Evolutionary conservation across 2,329 filamentous ascomycete species (phyloP).

Genomic region (Colletotrichum cordylinicola): DNA sequence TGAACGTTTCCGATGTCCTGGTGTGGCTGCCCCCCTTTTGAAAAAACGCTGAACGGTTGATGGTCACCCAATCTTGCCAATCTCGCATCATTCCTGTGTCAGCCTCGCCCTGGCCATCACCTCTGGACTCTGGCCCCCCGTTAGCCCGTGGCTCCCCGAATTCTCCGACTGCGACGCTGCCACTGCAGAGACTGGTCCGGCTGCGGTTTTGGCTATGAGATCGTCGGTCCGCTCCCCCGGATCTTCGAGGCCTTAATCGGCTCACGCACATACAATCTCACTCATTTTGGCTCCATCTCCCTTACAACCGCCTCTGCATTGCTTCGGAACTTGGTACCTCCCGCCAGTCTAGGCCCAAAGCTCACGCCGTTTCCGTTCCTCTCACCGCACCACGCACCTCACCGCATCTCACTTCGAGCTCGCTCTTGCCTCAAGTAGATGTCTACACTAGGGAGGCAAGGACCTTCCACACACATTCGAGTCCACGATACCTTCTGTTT

Average conservation of each 20-base stretch:
- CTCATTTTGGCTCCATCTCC: background rate
- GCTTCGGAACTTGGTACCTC: background rate
- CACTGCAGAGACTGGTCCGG: background rate
- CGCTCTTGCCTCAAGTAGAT: background rate
- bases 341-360: background rate
- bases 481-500: background rate
- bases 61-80: background rate
- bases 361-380: background rate
- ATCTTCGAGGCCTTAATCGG: slow-evolving; percentile 10
- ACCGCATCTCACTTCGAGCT: background rate
- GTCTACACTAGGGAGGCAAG: slow-evolving; percentile 22
- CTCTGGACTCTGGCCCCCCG: background rate
- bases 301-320: background rate
- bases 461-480: background rate
- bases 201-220: slow-evolving; percentile 18
- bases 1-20: slow-evolving; percentile 1
- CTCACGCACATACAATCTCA: background rate
- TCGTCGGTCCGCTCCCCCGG: slow-evolving; percentile 14
- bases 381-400: background rate
- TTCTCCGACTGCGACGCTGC: slow-evolving; percentile 17
- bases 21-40: background rate
- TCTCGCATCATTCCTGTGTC: slow-evolving; percentile 15
- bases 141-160: slow-evolving; percentile 1
- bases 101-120: background rate
- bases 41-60: background rate